Base-by-base conservation (phyloP, 805 yeast species). In the Barnettozyma botsteinii region DNA sequence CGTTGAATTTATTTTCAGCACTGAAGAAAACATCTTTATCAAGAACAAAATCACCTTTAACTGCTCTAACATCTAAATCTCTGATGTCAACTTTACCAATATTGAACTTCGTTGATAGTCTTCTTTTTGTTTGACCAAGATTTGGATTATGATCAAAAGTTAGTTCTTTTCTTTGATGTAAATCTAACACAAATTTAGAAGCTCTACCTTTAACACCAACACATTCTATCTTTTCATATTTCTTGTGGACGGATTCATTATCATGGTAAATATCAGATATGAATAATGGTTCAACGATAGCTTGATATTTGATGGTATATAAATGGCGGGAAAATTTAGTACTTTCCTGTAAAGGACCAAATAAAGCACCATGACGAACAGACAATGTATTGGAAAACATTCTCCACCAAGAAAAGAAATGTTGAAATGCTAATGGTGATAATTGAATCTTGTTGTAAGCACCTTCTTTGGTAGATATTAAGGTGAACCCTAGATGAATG, bases 341-440 rank as follows among this genome's bases (percentile, higher is more conserved):
- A 8, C 77, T 65, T 23, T 70, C 60, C 39, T 69, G 69, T 6
- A 62, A 55, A 18, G 75, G 75, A 0, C 77, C 78, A 65, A 86
- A 91, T 19, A 93, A 55, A 2, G 63, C 59, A 0, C 98, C 97
- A 33, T 75, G 70, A 37, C 94, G 72, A 13, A 87, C 73, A 0
- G 98, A 96, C 17, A 89, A 66, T 40, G 81, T 79, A 20, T 91
- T 81, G n/a, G 81, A 73, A 60, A 91, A 91, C 48, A 85, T 72
- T 25, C 64, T 62, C 95, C 96, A 89, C 98, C 98, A 93, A 5
- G 60, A 56, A 53, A 77, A 79, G 63, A 93, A 88, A 44, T 79
- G 83, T 7, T 64, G 56, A 49, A 91, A 69, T 0, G 80, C 72
- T 5, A 66, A 66, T 2, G 96, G 95, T 3, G 88, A 71, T 38